Conservation (phyloP, 371 early-diverging fungal genomes). For the Phascolomyces articulosus region DNA sequence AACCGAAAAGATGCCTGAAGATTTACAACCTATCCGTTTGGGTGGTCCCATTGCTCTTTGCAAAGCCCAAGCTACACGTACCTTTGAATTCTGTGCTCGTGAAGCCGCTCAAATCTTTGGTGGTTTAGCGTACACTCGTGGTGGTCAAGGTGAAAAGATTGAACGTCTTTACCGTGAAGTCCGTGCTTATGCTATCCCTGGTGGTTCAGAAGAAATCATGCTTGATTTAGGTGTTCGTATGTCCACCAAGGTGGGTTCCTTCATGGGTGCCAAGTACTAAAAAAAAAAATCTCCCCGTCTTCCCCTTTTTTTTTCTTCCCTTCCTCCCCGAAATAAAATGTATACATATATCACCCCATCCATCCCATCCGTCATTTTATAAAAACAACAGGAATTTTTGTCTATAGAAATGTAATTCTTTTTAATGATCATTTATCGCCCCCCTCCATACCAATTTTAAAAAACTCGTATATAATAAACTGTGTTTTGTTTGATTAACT, state of each 20-base stretch:
- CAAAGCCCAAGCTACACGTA: slow-evolving; percentile 87
- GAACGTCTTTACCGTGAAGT: slow-evolving; percentile 90
- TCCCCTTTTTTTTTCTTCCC: no score
- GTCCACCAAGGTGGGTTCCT: background rate
- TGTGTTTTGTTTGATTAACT: no score
- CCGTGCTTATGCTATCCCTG: slow-evolving; percentile 85
- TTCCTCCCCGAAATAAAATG: no score
- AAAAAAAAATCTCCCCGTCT: no score
- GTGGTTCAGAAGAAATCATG: slow-evolving; percentile 64
- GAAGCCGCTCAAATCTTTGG: slow-evolving; percentile 94
- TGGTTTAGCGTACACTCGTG: slow-evolving; percentile 80
- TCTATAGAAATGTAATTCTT: no score
- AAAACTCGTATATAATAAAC: no score
- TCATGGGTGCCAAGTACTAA: slow-evolving; percentile 4
- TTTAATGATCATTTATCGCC: no score
- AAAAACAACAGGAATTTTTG: no score
- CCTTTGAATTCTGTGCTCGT: slow-evolving; percentile 86
- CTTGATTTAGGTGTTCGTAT: slow-evolving; percentile 66
- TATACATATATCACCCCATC: no score
- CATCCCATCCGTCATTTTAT: no score
- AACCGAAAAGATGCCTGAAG: slow-evolving; percentile 67
- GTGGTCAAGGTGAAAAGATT: slow-evolving; percentile 84
- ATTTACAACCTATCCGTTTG: slow-evolving; percentile 66
- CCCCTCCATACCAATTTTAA: no score
- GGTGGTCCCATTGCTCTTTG: slow-evolving; percentile 89